Base-by-base conservation (phyloP, 2,329 filamentous ascomycete genomes). In the Phoma sp. region DNA sequence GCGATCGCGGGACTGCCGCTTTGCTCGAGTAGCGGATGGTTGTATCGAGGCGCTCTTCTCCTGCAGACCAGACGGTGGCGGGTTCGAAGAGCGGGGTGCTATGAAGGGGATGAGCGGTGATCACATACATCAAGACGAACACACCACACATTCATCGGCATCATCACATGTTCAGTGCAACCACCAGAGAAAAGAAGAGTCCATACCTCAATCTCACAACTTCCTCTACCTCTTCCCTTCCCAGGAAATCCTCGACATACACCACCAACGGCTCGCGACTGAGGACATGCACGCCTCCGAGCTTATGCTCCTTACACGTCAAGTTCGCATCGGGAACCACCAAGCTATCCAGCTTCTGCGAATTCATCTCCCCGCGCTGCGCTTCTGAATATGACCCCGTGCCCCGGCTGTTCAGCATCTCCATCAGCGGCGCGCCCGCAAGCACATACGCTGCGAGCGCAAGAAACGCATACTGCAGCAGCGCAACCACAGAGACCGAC, bases 211-310 rank as follows among this genome's bases (percentile, higher is more conserved):
- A 74, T 4, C 74, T 65, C 7, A 86, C 72, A 27, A 86, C 69
- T 62, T 84, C 77, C n/a, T 77, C 69, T 12, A 77, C 77, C 67
- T 87, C 84, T 1, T 70, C 61, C 1, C 64, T 64, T 15, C 74
- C 79, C 32, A 87, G 57, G 65, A 86, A 87, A 32, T 77, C 74
- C 64, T 85, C 82, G 41, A 87, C 80, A 67, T 87, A 86, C 15
- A 87, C 76, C 6, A 88, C 76, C 57, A 87, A 68, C 2, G 85
- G 85, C 39, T 80, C 78, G 15, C 79, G 73, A 17, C 78, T 81
- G 46, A 86, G 75, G 5, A 87, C 73, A 61, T 84, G 80, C 1
- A 81, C 66, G 2, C 64, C 61, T 32, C 66, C 65, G 51, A 77
- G 78, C 4, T 57, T 55, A 65, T 80, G 76, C 32, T 65, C 58